Conservation (phyloP, 2,329 filamentous ascomycete genomes). For the Pochonia chlamydosporia region DNA sequence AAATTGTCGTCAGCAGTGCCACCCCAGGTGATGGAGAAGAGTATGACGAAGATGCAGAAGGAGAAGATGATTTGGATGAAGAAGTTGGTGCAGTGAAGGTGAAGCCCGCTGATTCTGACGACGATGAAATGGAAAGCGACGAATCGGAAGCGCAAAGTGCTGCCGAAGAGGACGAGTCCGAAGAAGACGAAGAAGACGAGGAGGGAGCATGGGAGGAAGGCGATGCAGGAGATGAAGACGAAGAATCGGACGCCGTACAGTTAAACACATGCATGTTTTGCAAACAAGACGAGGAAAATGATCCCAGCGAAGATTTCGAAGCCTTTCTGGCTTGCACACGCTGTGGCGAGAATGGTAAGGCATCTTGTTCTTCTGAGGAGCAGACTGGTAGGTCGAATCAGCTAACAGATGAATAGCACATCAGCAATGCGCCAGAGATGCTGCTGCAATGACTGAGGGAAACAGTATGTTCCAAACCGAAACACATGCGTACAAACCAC, state of each 20-base stretch:
- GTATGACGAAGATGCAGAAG: conserved; percentile 27
- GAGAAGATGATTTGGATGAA: conserved; percentile 35
- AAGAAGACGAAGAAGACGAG: conserved; percentile 35
- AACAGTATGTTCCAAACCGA: conserved; percentile 26
- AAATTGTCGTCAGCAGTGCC: conserved; percentile 16
- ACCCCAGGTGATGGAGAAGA: conserved; percentile 19
- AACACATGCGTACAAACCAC: too few relatives aligned
- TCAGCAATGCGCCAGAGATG: conserved; percentile 78
- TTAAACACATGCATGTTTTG: conserved; percentile 62
- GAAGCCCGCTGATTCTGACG: conserved; percentile 41
- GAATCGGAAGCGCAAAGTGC: conserved; percentile 41
- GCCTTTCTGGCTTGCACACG: conserved; percentile 68
- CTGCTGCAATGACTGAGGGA: conserved; percentile 32
- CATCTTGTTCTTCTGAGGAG: conserved; percentile 13
- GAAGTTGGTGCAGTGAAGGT: conserved; percentile 54
- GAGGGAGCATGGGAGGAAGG: conserved; percentile 15
- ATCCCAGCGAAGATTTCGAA: conserved; percentile 76
- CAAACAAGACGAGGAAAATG: conserved; percentile 74
- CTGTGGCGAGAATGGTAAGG: conserved; percentile 80
- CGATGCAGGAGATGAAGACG: conserved; percentile 9
- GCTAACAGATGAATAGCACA: conserved; percentile 63
- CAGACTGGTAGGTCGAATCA: conserved; percentile 6
- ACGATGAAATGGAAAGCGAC: conserved; percentile 43
- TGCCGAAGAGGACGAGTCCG: conserved; percentile 47
- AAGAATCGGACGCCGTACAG: conserved; percentile 19